A percentile compares a stretch with the other conserved stretches of the same genome.
These are phyloP conservation scores for Trichoderma sp. DNA, from an alignment of 2,329 filamentous ascomycete genomes.

Conservation along the genomic window DNA sequence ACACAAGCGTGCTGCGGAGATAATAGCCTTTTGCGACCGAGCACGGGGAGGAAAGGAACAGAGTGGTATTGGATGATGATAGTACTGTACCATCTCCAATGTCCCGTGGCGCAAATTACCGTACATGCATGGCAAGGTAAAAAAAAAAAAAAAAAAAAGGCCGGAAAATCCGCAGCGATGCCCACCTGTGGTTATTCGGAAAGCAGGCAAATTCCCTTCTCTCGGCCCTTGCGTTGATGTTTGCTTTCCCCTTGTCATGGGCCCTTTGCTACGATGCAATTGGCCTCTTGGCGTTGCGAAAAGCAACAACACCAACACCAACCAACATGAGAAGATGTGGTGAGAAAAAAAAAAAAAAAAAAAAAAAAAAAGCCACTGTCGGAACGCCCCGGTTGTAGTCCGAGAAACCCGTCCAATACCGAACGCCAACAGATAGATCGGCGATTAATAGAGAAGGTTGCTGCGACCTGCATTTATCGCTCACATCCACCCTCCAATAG, in stretches of 20 bases:
- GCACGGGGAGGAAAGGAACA: background rate
- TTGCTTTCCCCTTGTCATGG: background rate
- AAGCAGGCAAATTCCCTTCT: background rate
- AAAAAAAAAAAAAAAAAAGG: too few species aligned
- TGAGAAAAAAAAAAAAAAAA: too few species aligned
- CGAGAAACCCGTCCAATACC: background rate
- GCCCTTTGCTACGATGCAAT: background rate
- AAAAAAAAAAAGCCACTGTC: slow-evolving; percentile 2
- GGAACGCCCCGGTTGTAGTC: slow-evolving; percentile 4
- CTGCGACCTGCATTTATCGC: background rate
- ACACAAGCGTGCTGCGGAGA: slow-evolving; percentile 14
- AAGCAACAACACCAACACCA: background rate
- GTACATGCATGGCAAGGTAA: background rate
- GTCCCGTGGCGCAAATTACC: background rate
- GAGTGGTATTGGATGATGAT: background rate
- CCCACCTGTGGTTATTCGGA: background rate
- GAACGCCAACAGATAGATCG: background rate
- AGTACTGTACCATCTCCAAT: too few species aligned
- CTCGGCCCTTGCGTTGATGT: background rate
- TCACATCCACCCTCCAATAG: background rate
- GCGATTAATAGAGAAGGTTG: background rate
- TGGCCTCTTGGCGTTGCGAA: background rate
- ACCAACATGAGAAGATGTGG: background rate
- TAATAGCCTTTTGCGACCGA: background rate
- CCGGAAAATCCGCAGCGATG: background rate